Evolutionary conservation across 495 filamentous ascomycete genomes (phyloP).

Genomic region (Penicillium chermesinum): DNA sequence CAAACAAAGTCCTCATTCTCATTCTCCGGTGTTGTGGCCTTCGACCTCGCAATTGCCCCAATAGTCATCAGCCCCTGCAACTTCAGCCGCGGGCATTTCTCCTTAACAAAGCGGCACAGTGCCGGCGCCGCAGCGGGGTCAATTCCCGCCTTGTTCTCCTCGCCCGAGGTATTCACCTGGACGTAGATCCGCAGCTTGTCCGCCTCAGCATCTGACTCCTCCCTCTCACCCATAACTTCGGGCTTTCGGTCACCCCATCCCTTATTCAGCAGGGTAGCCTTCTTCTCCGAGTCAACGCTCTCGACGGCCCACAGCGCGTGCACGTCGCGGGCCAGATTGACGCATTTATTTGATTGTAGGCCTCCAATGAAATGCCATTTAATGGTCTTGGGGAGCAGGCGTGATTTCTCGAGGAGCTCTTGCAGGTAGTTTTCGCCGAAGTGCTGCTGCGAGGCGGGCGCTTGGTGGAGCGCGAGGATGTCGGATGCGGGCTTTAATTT

Average conservation of each 20-base stretch:
- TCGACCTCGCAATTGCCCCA: slow-evolving; percentile 80
- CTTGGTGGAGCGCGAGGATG: slow-evolving; percentile 72
- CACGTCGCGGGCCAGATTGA: slow-evolving; percentile 71
- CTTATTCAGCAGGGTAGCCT: slow-evolving; percentile 74
- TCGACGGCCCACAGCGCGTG: slow-evolving; percentile 91
- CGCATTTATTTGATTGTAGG: slow-evolving; percentile 89
- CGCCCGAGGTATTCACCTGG: slow-evolving; percentile 92
- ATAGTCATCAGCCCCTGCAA: slow-evolving; percentile 94
- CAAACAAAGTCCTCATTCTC: slow-evolving; percentile 87
- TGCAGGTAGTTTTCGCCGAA: slow-evolving; percentile 98
- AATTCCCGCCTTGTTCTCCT: slow-evolving; percentile 77
- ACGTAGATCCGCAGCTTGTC: slow-evolving; percentile 66
- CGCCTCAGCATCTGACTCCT: slow-evolving; percentile 14
- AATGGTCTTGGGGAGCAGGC: slow-evolving; percentile 70
- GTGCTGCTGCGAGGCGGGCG: slow-evolving; percentile 58
- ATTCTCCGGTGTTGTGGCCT: slow-evolving; percentile 60
- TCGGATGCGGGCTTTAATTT: slow-evolving; percentile 91
- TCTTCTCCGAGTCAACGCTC: slow-evolving; percentile 81
- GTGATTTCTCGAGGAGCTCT: slow-evolving; percentile 82
- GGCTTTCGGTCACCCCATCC: slow-evolving; percentile 55
- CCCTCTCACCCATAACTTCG: slow-evolving; percentile 2
- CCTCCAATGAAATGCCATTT: slow-evolving; percentile 96
- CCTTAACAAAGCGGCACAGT: slow-evolving; percentile 61
- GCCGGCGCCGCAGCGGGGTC: slow-evolving; percentile 51
- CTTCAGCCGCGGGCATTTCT: slow-evolving; percentile 65